phyloP scores from a whole-genome alignment of 2,329 filamentous ascomycete species.

The Emergomyces africanus region DNA sequence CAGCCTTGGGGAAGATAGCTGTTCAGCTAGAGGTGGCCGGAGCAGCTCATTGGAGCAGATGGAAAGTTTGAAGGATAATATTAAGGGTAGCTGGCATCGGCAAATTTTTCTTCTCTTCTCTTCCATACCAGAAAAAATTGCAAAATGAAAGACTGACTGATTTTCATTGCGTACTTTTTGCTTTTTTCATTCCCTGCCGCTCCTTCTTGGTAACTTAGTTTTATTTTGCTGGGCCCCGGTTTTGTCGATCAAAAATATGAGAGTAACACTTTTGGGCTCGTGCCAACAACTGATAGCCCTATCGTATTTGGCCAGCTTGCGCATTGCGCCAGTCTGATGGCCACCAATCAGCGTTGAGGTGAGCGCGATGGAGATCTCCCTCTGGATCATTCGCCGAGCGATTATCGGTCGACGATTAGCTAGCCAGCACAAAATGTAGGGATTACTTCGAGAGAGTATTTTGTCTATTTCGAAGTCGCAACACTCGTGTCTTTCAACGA shows the following conservation, averaged over 20 bases:
- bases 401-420: not conserved
- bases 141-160: not conserved
- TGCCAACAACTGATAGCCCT: not conserved
- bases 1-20: conserved; percentile 1
- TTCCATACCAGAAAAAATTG: not conserved
- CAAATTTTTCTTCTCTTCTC: conserved; percentile 1
- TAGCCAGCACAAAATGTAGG: conserved; percentile 3
- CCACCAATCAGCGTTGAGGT: not conserved
- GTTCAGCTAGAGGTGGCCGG: not conserved
- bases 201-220: not conserved
- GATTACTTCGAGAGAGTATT: conserved; percentile 4
- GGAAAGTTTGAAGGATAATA: not conserved
- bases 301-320: not conserved
- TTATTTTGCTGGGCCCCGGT: not conserved
- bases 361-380: not conserved
- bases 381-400: not conserved
- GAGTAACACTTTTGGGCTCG: not conserved
- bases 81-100: not conserved
- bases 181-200: not conserved
- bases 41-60: not conserved
- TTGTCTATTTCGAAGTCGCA: conserved; percentile 13
- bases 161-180: not conserved
- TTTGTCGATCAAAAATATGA: not conserved
- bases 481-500: conserved; percentile 16
- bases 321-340: not conserved